phyloP scores from a whole-genome alignment of 2,329 filamentous ascomycete species.

The Fusarium sulawesiense region DNA sequence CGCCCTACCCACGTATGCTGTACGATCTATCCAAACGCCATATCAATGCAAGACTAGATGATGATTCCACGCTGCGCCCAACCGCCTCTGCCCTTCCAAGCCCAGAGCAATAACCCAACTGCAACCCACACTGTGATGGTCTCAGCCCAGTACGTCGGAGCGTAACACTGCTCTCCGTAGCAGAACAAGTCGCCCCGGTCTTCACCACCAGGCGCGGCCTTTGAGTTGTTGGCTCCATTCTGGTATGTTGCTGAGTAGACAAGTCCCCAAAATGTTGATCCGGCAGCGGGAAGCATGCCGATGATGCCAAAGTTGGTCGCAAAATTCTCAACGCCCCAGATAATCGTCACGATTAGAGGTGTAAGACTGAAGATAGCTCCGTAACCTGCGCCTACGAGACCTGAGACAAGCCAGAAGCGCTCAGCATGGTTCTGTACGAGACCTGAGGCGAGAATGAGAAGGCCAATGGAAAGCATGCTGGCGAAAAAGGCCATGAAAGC shows the following conservation, averaged over 20 bases:
- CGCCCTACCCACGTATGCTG: conserved; percentile 22
- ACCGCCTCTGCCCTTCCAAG: conserved; percentile 81
- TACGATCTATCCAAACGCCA: conserved; percentile 31
- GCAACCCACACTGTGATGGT: conserved; percentile 82
- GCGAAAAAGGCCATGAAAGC: conserved; percentile 82
- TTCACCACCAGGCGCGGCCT: conserved; percentile 44
- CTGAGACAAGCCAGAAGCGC: conserved; percentile 87
- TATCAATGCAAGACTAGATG: conserved; percentile 53
- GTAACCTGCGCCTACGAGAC: conserved; percentile 89
- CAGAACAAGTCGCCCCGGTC: conserved; percentile 71
- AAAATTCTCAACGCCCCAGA: conserved; percentile 99
- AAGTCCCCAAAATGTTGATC: conserved; percentile 89
- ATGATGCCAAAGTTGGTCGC: conserved; percentile 98
- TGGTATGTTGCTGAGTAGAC: conserved; percentile 89
- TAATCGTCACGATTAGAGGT: conserved; percentile 93
- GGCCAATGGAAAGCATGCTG: conserved; percentile 77
- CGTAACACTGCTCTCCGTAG: conserved; percentile 85
- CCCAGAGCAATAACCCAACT: conserved; percentile 76
- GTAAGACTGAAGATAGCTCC: conserved; percentile 90
- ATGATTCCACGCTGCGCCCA: conserved; percentile 84
- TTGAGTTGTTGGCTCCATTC: conserved; percentile 65
- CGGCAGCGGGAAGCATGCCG: conserved; percentile 88
- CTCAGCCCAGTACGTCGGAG: conserved; percentile 86
- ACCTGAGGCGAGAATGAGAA: conserved; percentile 82
- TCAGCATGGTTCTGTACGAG: conserved; percentile 77